phyloP scores from a whole-genome alignment of 139 green algal species.

The Chlamydomonas sphaeroides region DNA sequence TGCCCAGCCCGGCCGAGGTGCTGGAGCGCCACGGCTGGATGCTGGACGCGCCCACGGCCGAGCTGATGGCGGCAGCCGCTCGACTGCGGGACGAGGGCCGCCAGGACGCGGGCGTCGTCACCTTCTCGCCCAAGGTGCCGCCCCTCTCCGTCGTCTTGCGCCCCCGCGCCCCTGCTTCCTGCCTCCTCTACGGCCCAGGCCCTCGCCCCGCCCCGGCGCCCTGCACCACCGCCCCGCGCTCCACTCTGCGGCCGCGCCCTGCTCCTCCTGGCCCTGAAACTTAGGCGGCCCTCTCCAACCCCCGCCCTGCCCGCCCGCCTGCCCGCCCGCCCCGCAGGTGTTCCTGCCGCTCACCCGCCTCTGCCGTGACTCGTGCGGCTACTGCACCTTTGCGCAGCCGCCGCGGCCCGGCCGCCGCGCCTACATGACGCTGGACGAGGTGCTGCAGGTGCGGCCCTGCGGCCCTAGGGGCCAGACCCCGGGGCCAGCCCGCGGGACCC shows the following conservation, averaged over 20 bases:
- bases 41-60: conserved; percentile 40
- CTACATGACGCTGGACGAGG: conserved; percentile 81
- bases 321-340: conserved; percentile 60
- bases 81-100: conserved; percentile 42
- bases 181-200: too few relatives aligned
- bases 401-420: conserved; percentile 26
- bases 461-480: too few relatives aligned
- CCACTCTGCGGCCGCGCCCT: too few relatives aligned
- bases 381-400: conserved; percentile 89
- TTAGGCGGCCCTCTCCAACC: too few relatives aligned
- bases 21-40: conserved; percentile 37
- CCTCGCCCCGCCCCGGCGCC: too few relatives aligned
- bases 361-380: conserved; percentile 84
- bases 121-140: conserved; percentile 87
- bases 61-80: conserved; percentile 55
- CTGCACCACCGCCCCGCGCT: too few relatives aligned
- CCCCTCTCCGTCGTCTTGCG: not conserved
- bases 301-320: too few relatives aligned
- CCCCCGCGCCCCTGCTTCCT: too few relatives aligned
- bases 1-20: not conserved
- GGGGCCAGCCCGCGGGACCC: too few relatives aligned
- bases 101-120: conserved; percentile 55
- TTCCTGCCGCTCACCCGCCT: conserved; percentile 89
- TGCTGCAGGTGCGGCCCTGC: conserved; percentile 58
- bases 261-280: too few relatives aligned